A percentile compares a stretch with the other conserved stretches of the same genome.
These are phyloP conservation scores for Pelargonium fulgidum DNA, from an alignment of 441 rosid species.

Conservation along the genomic window DNA sequence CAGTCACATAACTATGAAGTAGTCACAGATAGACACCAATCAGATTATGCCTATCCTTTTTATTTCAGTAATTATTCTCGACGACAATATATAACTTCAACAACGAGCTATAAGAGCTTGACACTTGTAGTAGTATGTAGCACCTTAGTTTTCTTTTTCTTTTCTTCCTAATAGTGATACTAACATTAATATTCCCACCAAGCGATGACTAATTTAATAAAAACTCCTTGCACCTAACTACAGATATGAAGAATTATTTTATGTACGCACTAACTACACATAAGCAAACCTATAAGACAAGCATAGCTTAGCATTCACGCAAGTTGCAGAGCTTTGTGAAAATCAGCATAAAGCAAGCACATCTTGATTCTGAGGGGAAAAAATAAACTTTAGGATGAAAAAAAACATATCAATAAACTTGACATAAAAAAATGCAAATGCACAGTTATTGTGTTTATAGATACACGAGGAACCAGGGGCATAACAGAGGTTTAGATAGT, in stretches of 20 bases:
- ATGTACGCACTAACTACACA: neutral
- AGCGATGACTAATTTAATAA: neutral
- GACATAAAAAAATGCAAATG: neutral
- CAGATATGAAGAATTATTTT: no score
- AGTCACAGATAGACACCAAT: neutral
- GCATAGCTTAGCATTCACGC: neutral
- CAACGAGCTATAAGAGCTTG: neutral
- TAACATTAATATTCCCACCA: neutral
- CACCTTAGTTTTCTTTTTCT: neutral
- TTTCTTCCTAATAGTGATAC: neutral
- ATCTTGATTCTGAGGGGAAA: neutral
- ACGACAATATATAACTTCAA: neutral
- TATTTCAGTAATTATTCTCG: conserved; percentile 1
- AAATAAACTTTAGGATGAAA: neutral
- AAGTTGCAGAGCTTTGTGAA: neutral
- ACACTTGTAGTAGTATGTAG: conserved; percentile 2
- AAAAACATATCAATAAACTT: neutral
- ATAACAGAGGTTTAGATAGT: neutral
- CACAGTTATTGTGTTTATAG: neutral
- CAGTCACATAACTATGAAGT: neutral
- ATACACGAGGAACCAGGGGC: neutral
- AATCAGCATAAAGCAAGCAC: neutral
- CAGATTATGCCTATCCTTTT: neutral
- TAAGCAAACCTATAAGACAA: neutral
- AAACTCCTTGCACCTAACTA: neutral